Percentiles rank a stretch among this genome's conserved stretches.
Evolutionary conservation across 108 stramenopile genomes (phyloP).

Genomic region (Discostella pseudostelligera): DNA sequence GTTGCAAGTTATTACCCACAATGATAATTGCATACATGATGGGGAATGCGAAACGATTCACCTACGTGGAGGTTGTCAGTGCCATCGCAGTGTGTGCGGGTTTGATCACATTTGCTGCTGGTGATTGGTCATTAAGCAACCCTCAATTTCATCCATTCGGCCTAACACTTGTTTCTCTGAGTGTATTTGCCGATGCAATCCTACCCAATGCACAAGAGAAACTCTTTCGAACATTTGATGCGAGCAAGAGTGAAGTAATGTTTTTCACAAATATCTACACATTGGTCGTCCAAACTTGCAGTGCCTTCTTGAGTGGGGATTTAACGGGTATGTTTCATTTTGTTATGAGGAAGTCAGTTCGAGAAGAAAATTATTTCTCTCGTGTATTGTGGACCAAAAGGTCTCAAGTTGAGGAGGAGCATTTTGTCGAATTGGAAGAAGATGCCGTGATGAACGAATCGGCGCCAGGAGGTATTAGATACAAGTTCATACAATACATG

Average conservation of each 20-base stretch:
- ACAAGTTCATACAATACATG: conserved; percentile 56
- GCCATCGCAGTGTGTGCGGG: conserved; percentile 88
- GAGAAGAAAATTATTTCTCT: conserved; percentile 11
- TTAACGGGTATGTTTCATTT: conserved; percentile 69
- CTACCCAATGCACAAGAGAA: conserved; percentile 95
- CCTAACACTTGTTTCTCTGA: conserved; percentile 79
- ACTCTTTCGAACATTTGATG: conserved; percentile 63
- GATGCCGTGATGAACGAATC: conserved; percentile 2
- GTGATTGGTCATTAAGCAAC: conserved; percentile 80
- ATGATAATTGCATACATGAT: conserved; percentile 90
- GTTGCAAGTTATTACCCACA: conserved; percentile 91
- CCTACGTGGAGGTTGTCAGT: conserved; percentile 73
- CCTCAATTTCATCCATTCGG: conserved; percentile 89
- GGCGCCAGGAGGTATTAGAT: conserved; percentile 9
- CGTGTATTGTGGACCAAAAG: background rate
- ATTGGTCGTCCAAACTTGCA: conserved; percentile 80
- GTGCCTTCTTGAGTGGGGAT: conserved; percentile 84
- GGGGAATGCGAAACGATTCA: conserved; percentile 73
- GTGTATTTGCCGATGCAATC: conserved; percentile 90
- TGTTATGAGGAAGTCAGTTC: conserved; percentile 42
- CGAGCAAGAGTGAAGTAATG: conserved; percentile 82
- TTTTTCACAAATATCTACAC: conserved; percentile 92
- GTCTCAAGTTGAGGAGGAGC: conserved; percentile 13
- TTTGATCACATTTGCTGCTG: conserved; percentile 88
- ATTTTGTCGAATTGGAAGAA: background rate